phyloP scores from a whole-genome alignment of 2,329 filamentous ascomycete species.

The Talaromyces verruculosus region DNA sequence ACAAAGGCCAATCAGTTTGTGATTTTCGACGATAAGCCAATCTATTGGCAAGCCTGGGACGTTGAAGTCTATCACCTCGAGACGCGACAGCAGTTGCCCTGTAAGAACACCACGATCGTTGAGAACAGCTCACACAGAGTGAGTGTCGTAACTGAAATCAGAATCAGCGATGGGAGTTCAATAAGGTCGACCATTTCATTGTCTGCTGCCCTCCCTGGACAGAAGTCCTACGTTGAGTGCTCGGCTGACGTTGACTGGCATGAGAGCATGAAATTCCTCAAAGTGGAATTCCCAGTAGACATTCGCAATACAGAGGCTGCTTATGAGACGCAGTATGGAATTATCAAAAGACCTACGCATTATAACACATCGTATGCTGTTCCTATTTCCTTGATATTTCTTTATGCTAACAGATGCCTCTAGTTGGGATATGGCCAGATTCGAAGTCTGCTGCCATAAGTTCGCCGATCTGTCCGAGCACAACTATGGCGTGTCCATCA shows the following conservation, averaged over 20 bases:
- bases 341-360: constrained; percentile 86
- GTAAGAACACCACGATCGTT: constrained; percentile 66
- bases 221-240: constrained; percentile 73
- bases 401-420: constrained; percentile 14
- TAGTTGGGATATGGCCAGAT: constrained; percentile 93
- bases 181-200: constrained; percentile 86
- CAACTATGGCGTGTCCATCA: constrained; percentile 84
- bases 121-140: constrained; percentile 73
- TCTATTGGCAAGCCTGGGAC: constrained; percentile 98
- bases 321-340: constrained; percentile 92
- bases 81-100: constrained; percentile 73
- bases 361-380: constrained; percentile 80
- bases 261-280: constrained; percentile 96
- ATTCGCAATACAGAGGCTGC: constrained; percentile 86
- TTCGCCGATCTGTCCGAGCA: constrained; percentile 88
- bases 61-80: constrained; percentile 95
- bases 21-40: constrained; percentile 93
- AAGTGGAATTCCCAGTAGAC: constrained; percentile 96
- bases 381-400: background rate
- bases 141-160: constrained; percentile 77
- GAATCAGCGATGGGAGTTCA: constrained; percentile 83
- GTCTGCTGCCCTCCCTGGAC: constrained; percentile 63
- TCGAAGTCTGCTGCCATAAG: constrained; percentile 94
- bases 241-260: constrained; percentile 88
- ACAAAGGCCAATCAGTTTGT: constrained; percentile 86